Conservation (phyloP, 2,329 filamentous ascomycete species). For the Colletotrichum lini region DNA sequence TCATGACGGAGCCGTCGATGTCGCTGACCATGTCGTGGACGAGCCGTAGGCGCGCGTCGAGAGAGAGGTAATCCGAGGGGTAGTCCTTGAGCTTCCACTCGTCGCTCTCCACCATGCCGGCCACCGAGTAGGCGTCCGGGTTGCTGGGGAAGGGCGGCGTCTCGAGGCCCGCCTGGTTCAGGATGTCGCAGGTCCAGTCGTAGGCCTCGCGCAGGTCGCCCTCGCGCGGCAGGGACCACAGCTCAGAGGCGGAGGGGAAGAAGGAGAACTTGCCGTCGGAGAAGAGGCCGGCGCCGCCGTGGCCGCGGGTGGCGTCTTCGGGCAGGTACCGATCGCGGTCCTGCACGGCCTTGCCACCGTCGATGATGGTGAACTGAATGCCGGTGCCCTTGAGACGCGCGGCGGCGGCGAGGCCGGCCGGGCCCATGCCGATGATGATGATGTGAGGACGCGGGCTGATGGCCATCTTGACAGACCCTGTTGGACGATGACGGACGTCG, state of each 20-base stretch:
- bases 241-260: conserved; percentile 7
- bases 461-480: not conserved
- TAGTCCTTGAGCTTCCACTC: conserved; percentile 11
- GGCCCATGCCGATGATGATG: conserved; percentile 50
- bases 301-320: conserved; percentile 5
- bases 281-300: conserved; percentile 7
- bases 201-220: conserved; percentile 7
- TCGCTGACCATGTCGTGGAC: conserved; percentile 6
- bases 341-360: conserved; percentile 6
- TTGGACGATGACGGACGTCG: not conserved
- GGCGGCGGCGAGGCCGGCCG: conserved; percentile 51
- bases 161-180: conserved; percentile 11
- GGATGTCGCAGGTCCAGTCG: not conserved
- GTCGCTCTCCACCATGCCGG: conserved; percentile 8
- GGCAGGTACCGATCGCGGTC: not conserved
- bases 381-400: conserved; percentile 45
- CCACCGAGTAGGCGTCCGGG: conserved; percentile 4
- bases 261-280: conserved; percentile 6
- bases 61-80: not conserved
- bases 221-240: conserved; percentile 12
- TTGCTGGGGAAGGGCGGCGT: conserved; percentile 6
- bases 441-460: conserved; percentile 44
- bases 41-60: conserved; percentile 3
- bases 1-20: not conserved
- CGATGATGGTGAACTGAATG: conserved; percentile 9